Evolutionary conservation across 2,329 filamentous ascomycete species (phyloP).

Genomic region (Sporothrix brunneoviolacea): DNA sequence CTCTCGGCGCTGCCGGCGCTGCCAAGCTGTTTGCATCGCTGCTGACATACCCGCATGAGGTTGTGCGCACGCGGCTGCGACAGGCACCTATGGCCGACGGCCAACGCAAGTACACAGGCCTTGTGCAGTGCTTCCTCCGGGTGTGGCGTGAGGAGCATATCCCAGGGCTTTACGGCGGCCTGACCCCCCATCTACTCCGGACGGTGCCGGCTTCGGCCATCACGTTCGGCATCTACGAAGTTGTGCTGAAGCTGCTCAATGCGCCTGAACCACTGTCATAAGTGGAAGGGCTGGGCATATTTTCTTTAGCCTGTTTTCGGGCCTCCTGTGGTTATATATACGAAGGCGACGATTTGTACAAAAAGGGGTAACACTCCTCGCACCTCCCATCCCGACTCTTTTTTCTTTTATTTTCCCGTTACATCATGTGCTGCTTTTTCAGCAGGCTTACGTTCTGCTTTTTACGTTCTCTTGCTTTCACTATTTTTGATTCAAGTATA

Average conservation of each 20-base stretch:
- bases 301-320: no score
- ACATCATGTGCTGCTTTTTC: no score
- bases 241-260: slow-evolving; percentile 19
- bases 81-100: slow-evolving; percentile 72
- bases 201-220: slow-evolving; percentile 90
- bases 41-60: slow-evolving; percentile 89
- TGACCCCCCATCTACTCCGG: slow-evolving; percentile 85
- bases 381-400: not conserved
- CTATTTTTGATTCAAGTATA: not conserved
- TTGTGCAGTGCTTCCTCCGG: slow-evolving; percentile 80
- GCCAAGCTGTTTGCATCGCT: slow-evolving; percentile 82
- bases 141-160: slow-evolving; percentile 87
- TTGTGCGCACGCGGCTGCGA: slow-evolving; percentile 75
- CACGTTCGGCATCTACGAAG: slow-evolving; percentile 85
- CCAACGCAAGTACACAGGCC: slow-evolving; percentile 76
- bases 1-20: slow-evolving; percentile 68
- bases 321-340: no score
- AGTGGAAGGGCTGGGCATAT: no score
- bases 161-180: slow-evolving; percentile 77
- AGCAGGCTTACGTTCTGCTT: not conserved
- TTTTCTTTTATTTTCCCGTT: no score
- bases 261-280: slow-evolving; percentile 9
- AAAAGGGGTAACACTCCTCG: no score
- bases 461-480: not conserved
- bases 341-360: not conserved